phyloP scores from a whole-genome alignment of 768 basidiomycete genomes.

The Roridomyces roridus region DNA sequence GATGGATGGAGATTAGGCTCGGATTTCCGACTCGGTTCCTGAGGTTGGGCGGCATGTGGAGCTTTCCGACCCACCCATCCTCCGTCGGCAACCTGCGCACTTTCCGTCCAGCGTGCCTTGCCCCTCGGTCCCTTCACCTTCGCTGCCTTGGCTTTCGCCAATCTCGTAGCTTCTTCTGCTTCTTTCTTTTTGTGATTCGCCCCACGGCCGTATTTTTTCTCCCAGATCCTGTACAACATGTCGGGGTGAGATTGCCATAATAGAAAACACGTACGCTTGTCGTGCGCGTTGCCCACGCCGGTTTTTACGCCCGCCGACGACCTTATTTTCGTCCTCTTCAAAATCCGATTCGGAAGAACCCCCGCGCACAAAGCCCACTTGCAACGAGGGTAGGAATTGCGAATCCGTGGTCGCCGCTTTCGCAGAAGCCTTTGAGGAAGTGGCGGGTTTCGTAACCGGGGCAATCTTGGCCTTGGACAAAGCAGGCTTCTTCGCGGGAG shows the following conservation, averaged over 20 bases:
- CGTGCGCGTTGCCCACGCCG: constrained; percentile 93
- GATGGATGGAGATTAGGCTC: constrained; percentile 75
- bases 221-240: constrained; percentile 84
- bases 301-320: constrained; percentile 71
- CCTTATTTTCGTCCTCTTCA: constrained; percentile 64
- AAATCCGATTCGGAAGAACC: constrained; percentile 81
- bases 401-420: constrained; percentile 43
- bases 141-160: background rate
- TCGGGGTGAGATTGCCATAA: background rate
- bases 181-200: constrained; percentile 91
- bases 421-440: constrained; percentile 16
- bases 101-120: constrained; percentile 6
- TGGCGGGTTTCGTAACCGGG: constrained; percentile 18
- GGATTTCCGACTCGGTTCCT: constrained; percentile 38
- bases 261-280: constrained; percentile 73
- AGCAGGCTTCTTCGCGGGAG: constrained; percentile 41
- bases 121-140: constrained; percentile 16
- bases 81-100: constrained; percentile 16
- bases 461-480: constrained; percentile 27
- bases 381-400: constrained; percentile 87
- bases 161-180: constrained; percentile 24
- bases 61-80: constrained; percentile 16
- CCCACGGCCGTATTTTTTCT: constrained; percentile 90
- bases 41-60: constrained; percentile 4
- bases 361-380: constrained; percentile 84